Evolutionary conservation across 495 filamentous ascomycete genomes (phyloP), one percentile per base, ranked within the genome.

Genomic region (Aspergillus biplanus): DNA sequence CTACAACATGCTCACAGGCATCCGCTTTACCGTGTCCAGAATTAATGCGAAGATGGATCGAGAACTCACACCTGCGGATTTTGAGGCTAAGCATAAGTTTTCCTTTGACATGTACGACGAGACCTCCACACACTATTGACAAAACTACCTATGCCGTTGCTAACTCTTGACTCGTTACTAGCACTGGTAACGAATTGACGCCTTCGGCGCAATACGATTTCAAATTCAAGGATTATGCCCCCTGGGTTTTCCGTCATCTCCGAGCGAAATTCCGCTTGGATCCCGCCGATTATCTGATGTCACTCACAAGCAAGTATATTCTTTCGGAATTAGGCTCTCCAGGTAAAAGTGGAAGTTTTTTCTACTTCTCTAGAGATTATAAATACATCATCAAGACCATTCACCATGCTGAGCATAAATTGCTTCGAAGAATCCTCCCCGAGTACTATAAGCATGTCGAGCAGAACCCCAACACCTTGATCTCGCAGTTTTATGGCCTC

Each of bases 381-480:
- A 99, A 99, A 78, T 99, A 99, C 78, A 99, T 99, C 75, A 99
- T 99, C 86, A 99, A 99, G 75, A 99, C 95, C 13, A 99, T 99
- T 61, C 95, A 98, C 72, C 95, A 97, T 68, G 87, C 87, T 59
- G 95, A 99, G 73, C 96, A 99, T 78, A 96, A 96, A 68, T 90
- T 97, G 62, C 84, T 99, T 46, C 86, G 95, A 56, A 96, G 91
- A 73, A 92, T 97, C 48, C 80, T 99, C 58, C 91, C 89, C 58
- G 90, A 97, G 37, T 99, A 99, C 73, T 98, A 96, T 76, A 79
- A 92, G 33, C 96, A 99, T 73, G 90, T 99, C 67, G 89, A 89
- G 61, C 83, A 90, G 42, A 96, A 99, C 71, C 96, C 96, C 1
- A 95, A 98, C 73, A 99, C 95, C 3, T 82, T 99, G 7, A 88